Conservation (phyloP, 805 yeast species). For the Saturnispora dispora region DNA sequence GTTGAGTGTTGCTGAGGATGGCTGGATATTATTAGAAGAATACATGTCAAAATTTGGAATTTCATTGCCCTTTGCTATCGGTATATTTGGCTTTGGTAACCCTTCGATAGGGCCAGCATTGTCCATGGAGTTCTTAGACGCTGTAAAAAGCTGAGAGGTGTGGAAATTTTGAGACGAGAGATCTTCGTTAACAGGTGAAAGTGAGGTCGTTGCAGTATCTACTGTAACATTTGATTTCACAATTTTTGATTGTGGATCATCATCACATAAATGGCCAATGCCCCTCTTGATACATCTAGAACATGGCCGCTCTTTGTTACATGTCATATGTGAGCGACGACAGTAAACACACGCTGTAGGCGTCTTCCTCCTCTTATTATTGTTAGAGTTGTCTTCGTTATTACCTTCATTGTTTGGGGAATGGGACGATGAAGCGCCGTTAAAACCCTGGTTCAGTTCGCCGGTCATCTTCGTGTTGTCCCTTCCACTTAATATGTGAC, state of each 20-base stretch:
- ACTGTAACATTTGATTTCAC: background rate
- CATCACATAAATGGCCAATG: constrained; percentile 81
- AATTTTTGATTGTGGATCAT: constrained; percentile 38
- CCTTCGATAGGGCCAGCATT: constrained; percentile 1
- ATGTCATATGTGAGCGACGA: constrained; percentile 87
- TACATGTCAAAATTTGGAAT: background rate
- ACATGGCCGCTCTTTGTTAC: constrained; percentile 74
- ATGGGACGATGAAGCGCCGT: background rate
- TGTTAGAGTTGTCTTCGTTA: background rate
- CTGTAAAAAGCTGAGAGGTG: constrained; percentile 2
- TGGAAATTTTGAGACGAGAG: background rate
- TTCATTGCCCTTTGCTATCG: background rate
- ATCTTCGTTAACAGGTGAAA: background rate
- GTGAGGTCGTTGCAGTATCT: background rate
- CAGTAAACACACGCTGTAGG: constrained; percentile 81
- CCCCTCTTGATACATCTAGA: constrained; percentile 77
- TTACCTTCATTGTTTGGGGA: background rate
- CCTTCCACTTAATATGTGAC: background rate
- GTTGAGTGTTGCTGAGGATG: constrained; percentile 25
- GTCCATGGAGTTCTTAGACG: constrained; percentile 4
- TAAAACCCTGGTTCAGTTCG: background rate
- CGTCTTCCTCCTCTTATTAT: constrained; percentile 32
- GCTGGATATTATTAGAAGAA: background rate
- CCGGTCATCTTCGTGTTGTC: background rate
- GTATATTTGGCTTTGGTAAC: constrained; percentile 3